These are phyloP conservation scores for Aspergillus homomorphus DNA, from an alignment of 495 filamentous ascomycete genomes.

Conservation along the genomic window DNA sequence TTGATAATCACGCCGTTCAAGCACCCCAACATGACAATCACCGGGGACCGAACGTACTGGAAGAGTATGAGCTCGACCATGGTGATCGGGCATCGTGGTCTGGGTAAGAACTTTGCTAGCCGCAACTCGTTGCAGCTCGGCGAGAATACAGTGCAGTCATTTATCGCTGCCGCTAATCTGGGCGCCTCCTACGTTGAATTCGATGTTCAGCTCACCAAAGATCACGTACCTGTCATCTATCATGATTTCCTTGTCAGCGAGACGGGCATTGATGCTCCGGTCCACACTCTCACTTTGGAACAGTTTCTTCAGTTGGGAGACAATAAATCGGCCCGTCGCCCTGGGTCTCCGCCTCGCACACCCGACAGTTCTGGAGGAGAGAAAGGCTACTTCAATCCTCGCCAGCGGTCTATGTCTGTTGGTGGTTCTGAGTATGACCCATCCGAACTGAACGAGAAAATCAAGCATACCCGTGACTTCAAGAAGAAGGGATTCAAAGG, in stretches of 20 bases:
- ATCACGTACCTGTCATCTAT: constrained; percentile 98
- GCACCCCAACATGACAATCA: constrained; percentile 90
- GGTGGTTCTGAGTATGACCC: constrained; percentile 50
- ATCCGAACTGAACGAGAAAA: constrained; percentile 75
- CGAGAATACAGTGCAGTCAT: constrained; percentile 92
- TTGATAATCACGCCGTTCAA: constrained; percentile 90
- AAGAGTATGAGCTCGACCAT: constrained; percentile 77
- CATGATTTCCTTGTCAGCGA: constrained; percentile 99
- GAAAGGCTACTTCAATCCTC: constrained; percentile 21
- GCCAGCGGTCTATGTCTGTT: constrained; percentile 56
- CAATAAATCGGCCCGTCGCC: constrained; percentile 41
- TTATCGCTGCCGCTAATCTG: constrained; percentile 92
- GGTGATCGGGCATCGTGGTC: constrained; percentile 89
- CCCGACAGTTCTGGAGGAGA: constrained; percentile 8
- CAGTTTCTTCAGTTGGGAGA: constrained; percentile 85
- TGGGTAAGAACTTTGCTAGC: constrained; percentile 85
- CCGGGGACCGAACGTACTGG: constrained; percentile 91
- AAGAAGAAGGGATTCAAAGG: constrained; percentile 93
- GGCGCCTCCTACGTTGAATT: constrained; percentile 91
- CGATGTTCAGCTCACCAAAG: constrained; percentile 97
- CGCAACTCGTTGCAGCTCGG: constrained; percentile 87
- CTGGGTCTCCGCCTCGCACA: constrained; percentile 42
- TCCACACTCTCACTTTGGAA: constrained; percentile 90
- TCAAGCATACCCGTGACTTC: constrained; percentile 96
- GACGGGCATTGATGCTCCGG: constrained; percentile 95